These are phyloP conservation scores for Spergularia marina DNA, from an alignment of 148 eudicot genomes.

Conservation along the genomic window DNA sequence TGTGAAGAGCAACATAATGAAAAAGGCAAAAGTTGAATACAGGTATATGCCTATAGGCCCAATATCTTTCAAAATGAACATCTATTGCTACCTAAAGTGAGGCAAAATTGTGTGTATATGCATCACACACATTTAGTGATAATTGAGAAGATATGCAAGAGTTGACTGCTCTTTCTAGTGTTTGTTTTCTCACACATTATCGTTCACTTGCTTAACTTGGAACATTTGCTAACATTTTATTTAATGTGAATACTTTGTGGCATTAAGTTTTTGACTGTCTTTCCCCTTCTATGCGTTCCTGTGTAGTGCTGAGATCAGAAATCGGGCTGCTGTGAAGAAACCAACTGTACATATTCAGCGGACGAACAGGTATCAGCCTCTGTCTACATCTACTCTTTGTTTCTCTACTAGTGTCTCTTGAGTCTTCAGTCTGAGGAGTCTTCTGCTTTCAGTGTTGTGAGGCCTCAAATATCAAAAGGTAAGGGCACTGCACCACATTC, in stretches of 20 bases:
- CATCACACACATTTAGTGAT: background rate
- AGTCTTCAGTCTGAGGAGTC: background rate
- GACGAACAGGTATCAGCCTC: constrained; percentile 20
- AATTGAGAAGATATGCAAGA: background rate
- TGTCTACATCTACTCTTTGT: background rate
- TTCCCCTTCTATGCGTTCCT: background rate
- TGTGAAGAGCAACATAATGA: constrained; percentile 78
- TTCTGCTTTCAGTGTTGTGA: constrained; percentile 15
- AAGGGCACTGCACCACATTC: constrained; percentile 15
- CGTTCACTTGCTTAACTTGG: constrained; percentile 3
- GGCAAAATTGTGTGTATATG: background rate
- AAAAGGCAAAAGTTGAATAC: constrained; percentile 79
- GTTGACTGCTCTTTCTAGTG: background rate
- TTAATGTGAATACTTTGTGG: too few species aligned
- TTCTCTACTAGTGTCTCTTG: background rate
- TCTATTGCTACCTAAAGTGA: background rate
- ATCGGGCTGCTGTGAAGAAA: constrained; percentile 28
- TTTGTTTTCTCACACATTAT: background rate
- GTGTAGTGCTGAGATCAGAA: constrained; percentile 32
- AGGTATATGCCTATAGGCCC: constrained; percentile 37
- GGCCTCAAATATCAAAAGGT: constrained; percentile 22
- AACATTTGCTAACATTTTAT: background rate
- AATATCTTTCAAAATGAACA: background rate
- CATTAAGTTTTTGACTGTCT: background rate
- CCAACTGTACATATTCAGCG: constrained; percentile 27